Evolutionary conservation across 208 protist genomes (phyloP).

Genomic region (Acanthamoeba sp.): DNA sequence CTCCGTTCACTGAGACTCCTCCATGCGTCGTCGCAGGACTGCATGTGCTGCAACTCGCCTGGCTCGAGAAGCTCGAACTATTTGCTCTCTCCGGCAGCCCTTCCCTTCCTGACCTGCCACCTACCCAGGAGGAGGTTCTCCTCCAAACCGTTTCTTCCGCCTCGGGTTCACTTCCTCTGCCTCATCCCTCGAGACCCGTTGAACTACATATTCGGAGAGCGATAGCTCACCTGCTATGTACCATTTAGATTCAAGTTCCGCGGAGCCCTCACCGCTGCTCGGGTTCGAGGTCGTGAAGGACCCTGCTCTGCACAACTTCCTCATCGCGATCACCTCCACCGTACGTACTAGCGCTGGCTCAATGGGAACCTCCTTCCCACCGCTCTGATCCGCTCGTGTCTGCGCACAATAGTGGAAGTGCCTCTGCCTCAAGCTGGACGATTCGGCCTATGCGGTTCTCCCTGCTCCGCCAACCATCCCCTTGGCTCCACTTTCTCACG

Average conservation of each 20-base stretch:
- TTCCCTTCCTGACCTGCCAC: conserved; percentile 44
- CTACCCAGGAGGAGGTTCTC: conserved; percentile 26
- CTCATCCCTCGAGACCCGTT: no score
- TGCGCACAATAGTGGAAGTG: background rate
- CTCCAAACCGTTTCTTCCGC: conserved; percentile 22
- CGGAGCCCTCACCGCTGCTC: conserved; percentile 17
- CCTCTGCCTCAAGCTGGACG: background rate
- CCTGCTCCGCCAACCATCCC: background rate
- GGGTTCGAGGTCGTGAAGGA: conserved; percentile 15
- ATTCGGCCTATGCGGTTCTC: background rate
- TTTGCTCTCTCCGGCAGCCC: background rate
- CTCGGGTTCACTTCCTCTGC: no score
- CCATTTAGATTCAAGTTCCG: background rate
- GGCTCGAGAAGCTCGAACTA: conserved; percentile 40
- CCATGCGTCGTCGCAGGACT: conserved; percentile 43
- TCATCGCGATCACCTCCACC: conserved; percentile 22
- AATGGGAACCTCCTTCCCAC: no score
- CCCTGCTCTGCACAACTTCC: background rate
- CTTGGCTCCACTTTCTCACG: background rate
- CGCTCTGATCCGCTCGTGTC: background rate
- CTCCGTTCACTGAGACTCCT: no score
- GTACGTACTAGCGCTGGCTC: background rate
- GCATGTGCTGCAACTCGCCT: background rate
- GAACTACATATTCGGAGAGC: no score
- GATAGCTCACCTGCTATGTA: background rate